A percentile compares a stretch with the other conserved stretches of the same genome.
These are phyloP conservation scores for Paramarasmius palmivorus DNA, from an alignment of 1,284 basidiomycete genomes.

Conservation along the genomic window DNA sequence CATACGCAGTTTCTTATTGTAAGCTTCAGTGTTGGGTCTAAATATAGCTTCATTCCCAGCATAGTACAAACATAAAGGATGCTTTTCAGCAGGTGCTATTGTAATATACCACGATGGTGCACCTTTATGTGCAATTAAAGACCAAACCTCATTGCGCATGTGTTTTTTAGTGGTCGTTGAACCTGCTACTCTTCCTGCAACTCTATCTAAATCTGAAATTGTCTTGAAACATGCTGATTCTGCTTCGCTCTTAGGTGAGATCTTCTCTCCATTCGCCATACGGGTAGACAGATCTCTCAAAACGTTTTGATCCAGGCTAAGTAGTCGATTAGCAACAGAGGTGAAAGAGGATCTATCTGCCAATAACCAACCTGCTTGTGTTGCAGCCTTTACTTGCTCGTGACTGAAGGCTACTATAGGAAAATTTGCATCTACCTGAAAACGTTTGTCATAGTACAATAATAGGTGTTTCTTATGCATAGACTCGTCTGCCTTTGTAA, in stretches of 20 bases:
- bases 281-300: conserved; percentile 24
- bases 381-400: conserved; percentile 24
- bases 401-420: conserved; percentile 31
- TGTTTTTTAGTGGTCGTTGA: conserved; percentile 36
- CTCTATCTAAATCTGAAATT: conserved; percentile 33
- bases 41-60: conserved; percentile 19
- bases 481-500: conserved; percentile 17
- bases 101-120: conserved; percentile 30
- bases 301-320: conserved; percentile 23
- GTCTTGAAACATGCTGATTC: conserved; percentile 37
- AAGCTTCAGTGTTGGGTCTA: not conserved
- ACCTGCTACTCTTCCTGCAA: conserved; percentile 30
- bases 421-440: conserved; percentile 27
- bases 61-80: conserved; percentile 28
- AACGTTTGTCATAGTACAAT: conserved; percentile 31
- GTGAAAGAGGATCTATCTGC: conserved; percentile 25
- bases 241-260: conserved; percentile 26
- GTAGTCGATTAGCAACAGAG: conserved; percentile 24
- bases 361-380: conserved; percentile 29
- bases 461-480: conserved; percentile 24
- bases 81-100: conserved; percentile 24
- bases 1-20: not conserved
- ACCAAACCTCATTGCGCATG: too few species aligned
- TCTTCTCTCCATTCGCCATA: conserved; percentile 23
- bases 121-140: conserved; percentile 27